Conservation (phyloP, 2,329 filamentous ascomycete species). For the Akanthomyces lecanii region DNA sequence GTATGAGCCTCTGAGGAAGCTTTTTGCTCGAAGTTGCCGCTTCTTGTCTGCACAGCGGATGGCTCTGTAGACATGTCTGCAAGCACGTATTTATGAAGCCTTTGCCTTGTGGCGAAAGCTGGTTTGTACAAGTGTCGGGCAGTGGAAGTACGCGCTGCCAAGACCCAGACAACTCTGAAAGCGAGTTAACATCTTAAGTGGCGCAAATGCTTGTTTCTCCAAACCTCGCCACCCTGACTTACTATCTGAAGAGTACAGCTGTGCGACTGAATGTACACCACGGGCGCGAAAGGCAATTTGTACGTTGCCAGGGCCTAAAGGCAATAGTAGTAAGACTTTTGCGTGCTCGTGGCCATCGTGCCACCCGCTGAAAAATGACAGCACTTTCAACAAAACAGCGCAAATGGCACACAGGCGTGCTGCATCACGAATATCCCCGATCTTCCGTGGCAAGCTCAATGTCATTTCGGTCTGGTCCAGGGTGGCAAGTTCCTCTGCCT, state of each 20-base stretch:
- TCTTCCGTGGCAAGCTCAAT: neutral
- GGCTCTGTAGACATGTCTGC: neutral
- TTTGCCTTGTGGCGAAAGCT: neutral
- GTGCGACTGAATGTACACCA: neutral
- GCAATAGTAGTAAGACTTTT: neutral
- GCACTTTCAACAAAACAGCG: neutral
- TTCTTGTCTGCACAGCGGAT: neutral
- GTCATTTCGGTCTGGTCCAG: constrained; percentile 9
- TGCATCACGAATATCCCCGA: neutral
- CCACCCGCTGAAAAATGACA: neutral
- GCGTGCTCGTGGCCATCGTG: neutral
- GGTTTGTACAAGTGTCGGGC: neutral
- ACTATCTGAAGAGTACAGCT: constrained; percentile 5
- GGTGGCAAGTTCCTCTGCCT: neutral
- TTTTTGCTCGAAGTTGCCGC: neutral
- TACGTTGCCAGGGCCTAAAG: neutral
- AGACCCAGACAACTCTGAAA: neutral
- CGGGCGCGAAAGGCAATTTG: neutral
- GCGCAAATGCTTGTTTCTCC: neutral
- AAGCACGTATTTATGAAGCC: constrained; percentile 8
- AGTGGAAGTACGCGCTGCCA: constrained; percentile 5
- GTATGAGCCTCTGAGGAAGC: neutral
- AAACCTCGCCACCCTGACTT: neutral
- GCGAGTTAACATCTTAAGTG: neutral
- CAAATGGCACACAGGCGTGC: neutral